Evolutionary conservation across 371 early-diverging fungal species (phyloP), one percentile per base, ranked within the genome.

Genomic region (Circinella umbellata): DNA sequence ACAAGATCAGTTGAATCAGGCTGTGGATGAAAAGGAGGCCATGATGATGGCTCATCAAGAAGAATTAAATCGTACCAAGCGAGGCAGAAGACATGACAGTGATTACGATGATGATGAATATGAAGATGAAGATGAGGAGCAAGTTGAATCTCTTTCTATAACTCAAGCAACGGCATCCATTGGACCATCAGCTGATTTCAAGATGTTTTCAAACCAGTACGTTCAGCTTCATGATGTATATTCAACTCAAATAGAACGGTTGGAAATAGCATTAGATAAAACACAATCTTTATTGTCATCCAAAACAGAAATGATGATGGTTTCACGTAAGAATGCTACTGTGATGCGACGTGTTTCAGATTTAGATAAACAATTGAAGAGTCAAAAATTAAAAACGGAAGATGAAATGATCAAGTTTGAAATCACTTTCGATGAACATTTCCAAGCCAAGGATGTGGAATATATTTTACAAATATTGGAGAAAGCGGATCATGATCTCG

Each of bases 401-500:
- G 63, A 61, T 35, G 69, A 68, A 17, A 51, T 68, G 61, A 54
- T 49, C 35, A 61, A 55, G 36, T 64, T 72, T 54, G 72, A 72
- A 27, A 18, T 59, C 15, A 68, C 38, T 4, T 63, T 47, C 34
- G 68, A 63, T 59, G 49, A 46, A 14, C 17, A 51, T 51, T 61
- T 66, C 20, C 66, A 61, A 46, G 53, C 65, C 34, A 64, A 64
- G 15, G 51, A 64, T 53, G 48, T 35, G 1, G 37, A 51, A 9
- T 11, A 17, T n/a, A 49, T 70, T 5, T 46, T 27, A 15, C 47
- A 34, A 10, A 39, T 64, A 14, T 53, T 69, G 47, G 53, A 35
- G n/a, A 67, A 63, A 42, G 71, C 69, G 0, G 69, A 72, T 39
- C 55, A 66, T 11, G 77, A 80, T 15, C 53, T 75, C 5, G 65